These are phyloP conservation scores for Aaosphaeria arxii DNA, from an alignment of 2,329 filamentous ascomycete genomes.

Conservation along the genomic window DNA sequence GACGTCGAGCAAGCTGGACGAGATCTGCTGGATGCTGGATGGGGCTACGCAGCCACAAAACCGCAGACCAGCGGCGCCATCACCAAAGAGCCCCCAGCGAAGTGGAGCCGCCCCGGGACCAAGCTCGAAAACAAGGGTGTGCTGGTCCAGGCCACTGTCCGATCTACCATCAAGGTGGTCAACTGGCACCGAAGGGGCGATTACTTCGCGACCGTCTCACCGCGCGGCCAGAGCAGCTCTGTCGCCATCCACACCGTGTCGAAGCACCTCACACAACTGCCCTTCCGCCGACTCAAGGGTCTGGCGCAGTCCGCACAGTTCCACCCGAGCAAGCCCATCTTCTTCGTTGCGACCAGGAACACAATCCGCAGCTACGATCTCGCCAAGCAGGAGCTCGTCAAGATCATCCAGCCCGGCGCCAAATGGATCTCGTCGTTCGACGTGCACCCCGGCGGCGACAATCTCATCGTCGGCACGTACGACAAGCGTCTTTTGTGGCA, in stretches of 20 bases:
- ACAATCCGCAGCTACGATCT: conserved; percentile 93
- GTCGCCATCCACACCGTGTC: conserved; percentile 93
- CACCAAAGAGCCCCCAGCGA: conserved; percentile 72
- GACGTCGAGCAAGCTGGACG: conserved; percentile 72
- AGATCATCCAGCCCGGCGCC: conserved; percentile 88
- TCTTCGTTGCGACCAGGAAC: conserved; percentile 95
- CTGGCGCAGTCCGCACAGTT: conserved; percentile 89
- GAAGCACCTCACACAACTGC: conserved; percentile 91
- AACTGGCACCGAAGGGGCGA: conserved; percentile 93
- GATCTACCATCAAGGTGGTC: conserved; percentile 79
- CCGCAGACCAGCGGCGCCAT: conserved; percentile 50
- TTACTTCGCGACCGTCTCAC: conserved; percentile 89
- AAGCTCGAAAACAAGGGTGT: conserved; percentile 75
- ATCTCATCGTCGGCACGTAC: conserved; percentile 91
- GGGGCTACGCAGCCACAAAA: conserved; percentile 79
- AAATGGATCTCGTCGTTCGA: conserved; percentile 94
- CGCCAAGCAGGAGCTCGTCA: conserved; percentile 84
- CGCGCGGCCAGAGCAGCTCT: conserved; percentile 71
- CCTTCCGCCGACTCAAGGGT: conserved; percentile 74
- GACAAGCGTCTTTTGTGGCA: conserved; percentile 94
- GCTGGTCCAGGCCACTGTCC: conserved; percentile 75
- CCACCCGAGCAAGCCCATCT: conserved; percentile 86
- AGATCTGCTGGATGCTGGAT: conserved; percentile 81
- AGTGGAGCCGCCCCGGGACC: conserved; percentile 77
- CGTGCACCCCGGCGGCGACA: conserved; percentile 89